Evolutionary conservation across 2,329 filamentous ascomycete genomes (phyloP).

Genomic region (Blastomyces emzantsi): DNA sequence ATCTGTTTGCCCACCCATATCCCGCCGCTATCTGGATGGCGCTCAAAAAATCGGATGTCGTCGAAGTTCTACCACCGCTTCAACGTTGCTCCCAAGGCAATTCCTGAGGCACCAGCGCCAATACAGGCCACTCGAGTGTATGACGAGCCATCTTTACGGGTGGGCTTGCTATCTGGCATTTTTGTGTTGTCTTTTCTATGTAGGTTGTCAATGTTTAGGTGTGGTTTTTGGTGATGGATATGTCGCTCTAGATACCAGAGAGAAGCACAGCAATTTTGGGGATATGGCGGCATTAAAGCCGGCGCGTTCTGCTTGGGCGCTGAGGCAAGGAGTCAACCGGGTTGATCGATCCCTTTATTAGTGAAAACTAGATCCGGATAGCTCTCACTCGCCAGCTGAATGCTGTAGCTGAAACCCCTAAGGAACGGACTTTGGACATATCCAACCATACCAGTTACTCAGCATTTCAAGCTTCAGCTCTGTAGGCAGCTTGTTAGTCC

Average conservation of each 20-base stretch:
- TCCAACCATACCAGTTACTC: no score
- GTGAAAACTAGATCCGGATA: no score
- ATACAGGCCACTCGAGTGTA: conserved; percentile 32
- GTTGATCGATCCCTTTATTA: no score
- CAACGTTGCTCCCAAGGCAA: conserved; percentile 51
- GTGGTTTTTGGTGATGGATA: background rate
- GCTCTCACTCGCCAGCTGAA: no score
- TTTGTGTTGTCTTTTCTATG: background rate
- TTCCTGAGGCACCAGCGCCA: conserved; percentile 52
- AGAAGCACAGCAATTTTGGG: background rate
- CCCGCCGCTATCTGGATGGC: conserved; percentile 47
- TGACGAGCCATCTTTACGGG: conserved; percentile 9
- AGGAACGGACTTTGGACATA: no score
- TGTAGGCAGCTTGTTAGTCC: no score
- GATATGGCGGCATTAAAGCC: no score
- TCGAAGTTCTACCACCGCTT: conserved; percentile 49
- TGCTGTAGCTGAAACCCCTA: no score
- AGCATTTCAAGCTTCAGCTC: no score
- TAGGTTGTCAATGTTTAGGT: background rate
- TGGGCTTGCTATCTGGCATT: background rate
- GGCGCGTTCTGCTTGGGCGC: background rate
- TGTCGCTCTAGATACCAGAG: background rate
- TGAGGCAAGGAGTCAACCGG: background rate
- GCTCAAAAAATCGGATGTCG: conserved; percentile 53
- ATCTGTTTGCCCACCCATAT: conserved; percentile 56